Evolutionary conservation across 2,329 filamentous ascomycete genomes (phyloP).

Genomic region (Fusarium devonianum): DNA sequence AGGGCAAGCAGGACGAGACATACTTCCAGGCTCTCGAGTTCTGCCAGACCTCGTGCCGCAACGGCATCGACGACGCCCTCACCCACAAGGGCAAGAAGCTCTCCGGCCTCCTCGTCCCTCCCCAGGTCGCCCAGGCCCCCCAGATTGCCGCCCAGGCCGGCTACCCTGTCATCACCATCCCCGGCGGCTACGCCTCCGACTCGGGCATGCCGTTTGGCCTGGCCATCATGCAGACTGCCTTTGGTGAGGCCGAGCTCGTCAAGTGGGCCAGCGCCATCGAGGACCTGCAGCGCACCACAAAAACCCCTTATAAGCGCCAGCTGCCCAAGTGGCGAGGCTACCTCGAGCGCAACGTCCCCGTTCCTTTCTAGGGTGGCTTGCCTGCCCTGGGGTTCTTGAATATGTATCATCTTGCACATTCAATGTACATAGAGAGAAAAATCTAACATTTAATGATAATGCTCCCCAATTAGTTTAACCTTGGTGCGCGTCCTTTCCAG

Average conservation of each 20-base stretch:
- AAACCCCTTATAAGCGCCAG: conserved; percentile 55
- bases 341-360: conserved; percentile 54
- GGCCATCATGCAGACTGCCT: conserved; percentile 66
- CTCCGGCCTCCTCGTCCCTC: conserved; percentile 71
- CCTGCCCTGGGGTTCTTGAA: too few relatives aligned
- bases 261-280: conserved; percentile 70
- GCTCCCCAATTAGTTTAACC: neutral
- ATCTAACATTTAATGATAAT: neutral
- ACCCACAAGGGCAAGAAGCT: conserved; percentile 55
- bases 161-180: conserved; percentile 75
- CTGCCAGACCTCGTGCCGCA: conserved; percentile 64
- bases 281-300: conserved; percentile 57
- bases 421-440: neutral
- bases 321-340: conserved; percentile 62
- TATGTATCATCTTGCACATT: too few relatives aligned
- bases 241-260: conserved; percentile 64
- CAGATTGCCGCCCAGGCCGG: conserved; percentile 78
- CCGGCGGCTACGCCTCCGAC: conserved; percentile 63
- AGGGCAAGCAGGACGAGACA: conserved; percentile 67
- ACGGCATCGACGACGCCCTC: conserved; percentile 75
- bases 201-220: conserved; percentile 68
- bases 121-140: conserved; percentile 71
- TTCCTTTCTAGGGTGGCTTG: conserved; percentile 38
- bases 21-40: conserved; percentile 73
- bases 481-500: neutral